Conservation (phyloP, 2,329 filamentous ascomycete species). For the Cercospora sp. region DNA sequence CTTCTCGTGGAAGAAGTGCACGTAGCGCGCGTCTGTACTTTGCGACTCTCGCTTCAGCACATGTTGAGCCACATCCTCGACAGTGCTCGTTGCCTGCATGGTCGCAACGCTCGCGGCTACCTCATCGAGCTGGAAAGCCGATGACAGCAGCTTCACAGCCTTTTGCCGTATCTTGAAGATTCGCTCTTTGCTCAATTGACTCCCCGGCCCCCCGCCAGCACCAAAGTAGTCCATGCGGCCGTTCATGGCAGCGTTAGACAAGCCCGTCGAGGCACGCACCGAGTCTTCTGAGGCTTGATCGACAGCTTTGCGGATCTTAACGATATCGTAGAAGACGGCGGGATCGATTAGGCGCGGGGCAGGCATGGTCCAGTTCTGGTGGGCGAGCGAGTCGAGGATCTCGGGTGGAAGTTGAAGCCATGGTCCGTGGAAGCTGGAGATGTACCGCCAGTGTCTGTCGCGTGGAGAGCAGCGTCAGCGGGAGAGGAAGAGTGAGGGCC, state of each 20-base stretch:
- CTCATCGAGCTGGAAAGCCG: slow-evolving; percentile 79
- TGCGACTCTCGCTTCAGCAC: slow-evolving; percentile 70
- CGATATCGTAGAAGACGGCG: slow-evolving; percentile 77
- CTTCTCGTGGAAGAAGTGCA: slow-evolving; percentile 93
- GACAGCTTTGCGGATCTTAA: slow-evolving; percentile 77
- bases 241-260: slow-evolving; percentile 64
- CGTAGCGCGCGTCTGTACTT: slow-evolving; percentile 75
- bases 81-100: slow-evolving; percentile 75
- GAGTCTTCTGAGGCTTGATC: slow-evolving; percentile 78
- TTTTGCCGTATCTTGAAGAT: slow-evolving; percentile 79
- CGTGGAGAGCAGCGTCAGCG: background rate
- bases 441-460: slow-evolving; percentile 77
- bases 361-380: slow-evolving; percentile 76
- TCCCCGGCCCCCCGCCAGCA: slow-evolving; percentile 53
- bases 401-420: slow-evolving; percentile 80
- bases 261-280: slow-evolving; percentile 73
- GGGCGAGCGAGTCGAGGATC: slow-evolving; percentile 74
- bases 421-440: slow-evolving; percentile 78
- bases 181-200: slow-evolving; percentile 72
- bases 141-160: slow-evolving; percentile 73
- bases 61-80: slow-evolving; percentile 73
- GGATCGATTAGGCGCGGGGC: slow-evolving; percentile 76
- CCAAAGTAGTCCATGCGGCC: slow-evolving; percentile 50
- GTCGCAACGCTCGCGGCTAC: slow-evolving; percentile 79
- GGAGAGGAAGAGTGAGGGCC: background rate